Percentiles rank a stretch among this genome's conserved stretches.
Conservation (phyloP, 768 basidiomycete genomes). For the Kwoniella mangroviensis region DNA sequence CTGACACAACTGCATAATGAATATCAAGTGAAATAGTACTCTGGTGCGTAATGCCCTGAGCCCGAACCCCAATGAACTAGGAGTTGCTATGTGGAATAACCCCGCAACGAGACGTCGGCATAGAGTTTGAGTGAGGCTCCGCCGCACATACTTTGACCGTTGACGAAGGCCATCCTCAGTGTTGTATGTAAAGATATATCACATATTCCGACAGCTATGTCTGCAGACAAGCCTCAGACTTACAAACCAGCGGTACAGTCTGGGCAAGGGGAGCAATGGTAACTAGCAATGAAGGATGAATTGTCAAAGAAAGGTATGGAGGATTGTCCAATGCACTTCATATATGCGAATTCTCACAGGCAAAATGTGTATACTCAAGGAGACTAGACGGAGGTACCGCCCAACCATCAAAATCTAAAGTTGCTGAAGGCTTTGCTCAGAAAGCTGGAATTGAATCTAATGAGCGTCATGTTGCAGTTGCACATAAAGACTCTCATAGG, state of each 20-base stretch:
- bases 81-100: no score
- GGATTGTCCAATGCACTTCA: slow-evolving; percentile 19
- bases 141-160: no score
- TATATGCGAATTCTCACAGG: slow-evolving; percentile 47
- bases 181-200: no score
- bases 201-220: no score
- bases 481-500: slow-evolving; percentile 18
- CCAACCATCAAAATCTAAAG: slow-evolving; percentile 32
- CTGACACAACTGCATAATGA: not conserved
- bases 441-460: slow-evolving; percentile 23
- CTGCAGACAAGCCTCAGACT: not conserved
- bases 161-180: no score
- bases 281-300: slow-evolving; percentile 46
- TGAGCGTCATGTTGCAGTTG: slow-evolving; percentile 31
- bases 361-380: slow-evolving; percentile 57
- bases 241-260: slow-evolving; percentile 15
- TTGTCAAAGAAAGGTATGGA: slow-evolving; percentile 50
- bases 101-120: no score
- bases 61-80: not conserved
- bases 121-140: no score
- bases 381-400: slow-evolving; percentile 50
- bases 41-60: no score
- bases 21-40: no score
- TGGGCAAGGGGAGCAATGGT: slow-evolving; percentile 34
- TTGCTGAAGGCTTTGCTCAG: slow-evolving; percentile 30